A percentile compares a stretch with the other conserved stretches of the same genome.
phyloP scores from a whole-genome alignment of 139 green algal genomes.

The Pseudopediastrum boryanum region DNA sequence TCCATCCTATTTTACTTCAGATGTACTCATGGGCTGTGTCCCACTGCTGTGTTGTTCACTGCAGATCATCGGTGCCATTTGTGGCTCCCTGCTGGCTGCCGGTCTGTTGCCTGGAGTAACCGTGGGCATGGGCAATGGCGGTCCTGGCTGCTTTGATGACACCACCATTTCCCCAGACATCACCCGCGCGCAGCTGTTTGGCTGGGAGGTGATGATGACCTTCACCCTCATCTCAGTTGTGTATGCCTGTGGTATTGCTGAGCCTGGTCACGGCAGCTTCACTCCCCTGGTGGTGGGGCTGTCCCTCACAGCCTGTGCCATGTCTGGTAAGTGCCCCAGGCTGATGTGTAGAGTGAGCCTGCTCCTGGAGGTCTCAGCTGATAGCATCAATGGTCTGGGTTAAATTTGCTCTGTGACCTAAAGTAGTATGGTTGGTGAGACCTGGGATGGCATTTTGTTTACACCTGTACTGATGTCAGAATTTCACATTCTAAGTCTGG shows the following conservation, averaged over 20 bases:
- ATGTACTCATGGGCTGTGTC: background rate
- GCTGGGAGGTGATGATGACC: constrained; percentile 44
- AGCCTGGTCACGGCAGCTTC: constrained; percentile 38
- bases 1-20: background rate
- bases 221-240: constrained; percentile 42
- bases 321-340: no score
- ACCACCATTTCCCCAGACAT: constrained; percentile 4
- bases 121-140: constrained; percentile 31
- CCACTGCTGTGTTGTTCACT: background rate
- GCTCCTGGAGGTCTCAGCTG: no score
- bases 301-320: constrained; percentile 27
- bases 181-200: constrained; percentile 35
- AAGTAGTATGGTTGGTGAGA: no score
- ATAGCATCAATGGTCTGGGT: no score
- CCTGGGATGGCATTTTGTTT: no score
- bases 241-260: constrained; percentile 43
- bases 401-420: no score
- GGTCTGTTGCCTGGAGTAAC: constrained; percentile 3
- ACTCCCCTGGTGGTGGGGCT: constrained; percentile 40
- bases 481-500: no score
- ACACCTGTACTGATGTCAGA: no score
- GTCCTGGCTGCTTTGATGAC: constrained; percentile 35
- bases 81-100: constrained; percentile 30
- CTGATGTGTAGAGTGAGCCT: no score
- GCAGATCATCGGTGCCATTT: constrained; percentile 39